Evolutionary conservation across 2,329 filamentous ascomycete genomes (phyloP).

Genomic region (Fusarium pilosicola): DNA sequence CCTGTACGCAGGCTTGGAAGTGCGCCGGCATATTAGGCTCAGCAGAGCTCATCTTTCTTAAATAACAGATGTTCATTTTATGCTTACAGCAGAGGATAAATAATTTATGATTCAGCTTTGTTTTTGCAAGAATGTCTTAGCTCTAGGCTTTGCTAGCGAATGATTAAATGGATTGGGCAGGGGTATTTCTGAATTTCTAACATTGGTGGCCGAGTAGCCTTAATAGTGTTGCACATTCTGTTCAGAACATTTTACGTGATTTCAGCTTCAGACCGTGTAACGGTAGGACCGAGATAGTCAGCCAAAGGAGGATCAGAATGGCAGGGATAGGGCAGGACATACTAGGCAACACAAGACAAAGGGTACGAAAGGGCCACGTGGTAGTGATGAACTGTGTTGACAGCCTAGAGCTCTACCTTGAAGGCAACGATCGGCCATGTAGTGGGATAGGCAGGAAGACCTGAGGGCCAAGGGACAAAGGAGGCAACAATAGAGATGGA

Average conservation of each 20-base stretch:
- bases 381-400: background rate
- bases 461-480: background rate
- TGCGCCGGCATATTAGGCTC: too few relatives aligned
- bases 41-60: background rate
- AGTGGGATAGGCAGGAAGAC: background rate
- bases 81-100: too few relatives aligned
- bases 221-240: background rate
- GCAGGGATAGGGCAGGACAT: constrained; percentile 28
- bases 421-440: accelerated
- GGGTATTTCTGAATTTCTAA: background rate
- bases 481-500: background rate
- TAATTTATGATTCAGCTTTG: too few relatives aligned
- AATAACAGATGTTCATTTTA: too few relatives aligned
- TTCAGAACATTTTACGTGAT: accelerated
- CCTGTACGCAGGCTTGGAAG: background rate
- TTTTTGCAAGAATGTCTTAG: too few relatives aligned
- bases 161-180: background rate
- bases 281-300: constrained; percentile 37
- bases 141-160: too few relatives aligned
- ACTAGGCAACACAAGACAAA: background rate
- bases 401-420: accelerated
- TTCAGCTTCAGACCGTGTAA: constrained; percentile 1
- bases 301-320: constrained; percentile 26
- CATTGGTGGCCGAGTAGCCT: background rate
- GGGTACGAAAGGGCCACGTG: constrained; percentile 14